phyloP scores from a whole-genome alignment of 768 basidiomycete species.

The Amanita rimosa region DNA sequence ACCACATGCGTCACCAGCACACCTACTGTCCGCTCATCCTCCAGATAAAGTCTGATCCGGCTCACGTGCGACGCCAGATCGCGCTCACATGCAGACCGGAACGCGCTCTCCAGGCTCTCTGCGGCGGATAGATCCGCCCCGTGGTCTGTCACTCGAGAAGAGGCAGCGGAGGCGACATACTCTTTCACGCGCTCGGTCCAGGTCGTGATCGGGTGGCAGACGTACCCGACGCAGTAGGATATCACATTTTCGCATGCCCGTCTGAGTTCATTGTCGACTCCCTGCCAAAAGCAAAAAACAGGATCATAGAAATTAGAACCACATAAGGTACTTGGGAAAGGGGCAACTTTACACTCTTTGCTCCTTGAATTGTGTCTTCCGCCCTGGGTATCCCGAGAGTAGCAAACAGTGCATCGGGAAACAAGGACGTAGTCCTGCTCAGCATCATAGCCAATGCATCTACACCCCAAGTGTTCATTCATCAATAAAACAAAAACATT shows the following conservation, averaged over 20 bases:
- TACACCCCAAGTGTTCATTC: constrained; percentile 11
- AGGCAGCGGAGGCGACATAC: constrained; percentile 5
- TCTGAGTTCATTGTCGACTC: constrained; percentile 65
- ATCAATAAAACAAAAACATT: background rate
- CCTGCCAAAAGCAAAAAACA: background rate
- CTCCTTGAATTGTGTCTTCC: constrained; percentile 55
- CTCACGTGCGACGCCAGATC: constrained; percentile 30
- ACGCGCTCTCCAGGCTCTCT: constrained; percentile 38
- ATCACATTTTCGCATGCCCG: constrained; percentile 82
- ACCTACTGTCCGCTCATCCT: constrained; percentile 65
- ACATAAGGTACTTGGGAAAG: background rate
- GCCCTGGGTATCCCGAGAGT: constrained; percentile 55
- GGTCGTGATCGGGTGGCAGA: constrained; percentile 46
- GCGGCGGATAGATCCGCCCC: constrained; percentile 44
- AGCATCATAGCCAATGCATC: constrained; percentile 51
- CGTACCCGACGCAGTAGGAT: constrained; percentile 38
- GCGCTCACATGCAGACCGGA: constrained; percentile 41
- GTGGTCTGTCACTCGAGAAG: constrained; percentile 17
- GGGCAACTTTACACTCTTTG: constrained; percentile 46
- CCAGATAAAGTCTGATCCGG: constrained; percentile 11
- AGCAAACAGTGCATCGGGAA: constrained; percentile 61
- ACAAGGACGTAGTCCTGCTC: constrained; percentile 44
- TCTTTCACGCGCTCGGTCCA: constrained; percentile 48
- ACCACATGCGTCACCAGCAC: constrained; percentile 42
- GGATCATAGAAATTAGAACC: background rate